Percentiles rank a stretch among this genome's conserved stretches.
phyloP scores from a whole-genome alignment of 805 yeast genomes.

The Schizosaccharomyces cryophilus region DNA sequence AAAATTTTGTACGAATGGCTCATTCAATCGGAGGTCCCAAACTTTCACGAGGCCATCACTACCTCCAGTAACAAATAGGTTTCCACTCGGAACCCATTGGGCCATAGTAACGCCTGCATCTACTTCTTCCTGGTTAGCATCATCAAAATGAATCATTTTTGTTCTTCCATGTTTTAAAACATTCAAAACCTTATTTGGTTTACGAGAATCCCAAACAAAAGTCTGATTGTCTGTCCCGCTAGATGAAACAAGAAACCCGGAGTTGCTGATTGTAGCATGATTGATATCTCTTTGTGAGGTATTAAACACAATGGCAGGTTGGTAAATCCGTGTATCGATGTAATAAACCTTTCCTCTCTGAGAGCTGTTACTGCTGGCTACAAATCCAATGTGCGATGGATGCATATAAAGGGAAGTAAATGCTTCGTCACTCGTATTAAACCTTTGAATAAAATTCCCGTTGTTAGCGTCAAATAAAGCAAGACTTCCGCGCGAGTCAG shows the following conservation, averaged over 20 bases:
- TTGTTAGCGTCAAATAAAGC: not conserved
- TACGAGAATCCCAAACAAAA: slow-evolving; percentile 1
- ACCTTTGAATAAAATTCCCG: not conserved
- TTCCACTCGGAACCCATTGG: not conserved
- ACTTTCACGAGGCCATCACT: slow-evolving; percentile 1
- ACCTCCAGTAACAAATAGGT: not conserved
- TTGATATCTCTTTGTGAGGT: not conserved
- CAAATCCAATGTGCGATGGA: not conserved
- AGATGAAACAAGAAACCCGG: not conserved
- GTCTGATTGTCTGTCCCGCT: slow-evolving; percentile 2
- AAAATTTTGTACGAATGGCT: not conserved
- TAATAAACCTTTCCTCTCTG: not conserved
- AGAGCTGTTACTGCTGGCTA: not conserved
- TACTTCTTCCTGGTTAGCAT: not conserved
- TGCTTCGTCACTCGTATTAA: not conserved
- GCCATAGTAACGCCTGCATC: slow-evolving; percentile 1
- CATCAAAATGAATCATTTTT: not conserved
- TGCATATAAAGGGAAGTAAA: not conserved
- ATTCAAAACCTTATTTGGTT: not conserved
- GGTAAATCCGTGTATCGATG: not conserved
- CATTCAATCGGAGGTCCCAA: not conserved
- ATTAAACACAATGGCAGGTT: not conserved
- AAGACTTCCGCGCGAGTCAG: not conserved
- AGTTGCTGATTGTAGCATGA: not conserved
- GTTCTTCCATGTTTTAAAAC: not conserved